Conservation (phyloP, 2,329 filamentous ascomycete species). For the Nemania sp. region DNA sequence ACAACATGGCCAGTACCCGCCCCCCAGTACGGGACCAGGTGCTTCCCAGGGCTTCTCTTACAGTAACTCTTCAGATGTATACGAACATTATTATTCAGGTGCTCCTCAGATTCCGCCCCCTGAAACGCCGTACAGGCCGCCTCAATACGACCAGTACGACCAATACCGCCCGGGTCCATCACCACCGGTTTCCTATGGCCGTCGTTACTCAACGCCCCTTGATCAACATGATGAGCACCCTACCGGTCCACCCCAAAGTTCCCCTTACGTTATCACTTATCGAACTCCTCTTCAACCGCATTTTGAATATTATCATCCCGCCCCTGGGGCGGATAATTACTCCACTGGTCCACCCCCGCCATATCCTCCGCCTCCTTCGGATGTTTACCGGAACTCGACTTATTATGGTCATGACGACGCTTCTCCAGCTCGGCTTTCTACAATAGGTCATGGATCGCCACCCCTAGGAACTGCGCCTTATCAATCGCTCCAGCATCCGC, state of each 20-base stretch:
- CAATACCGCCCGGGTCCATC: constrained; percentile 14
- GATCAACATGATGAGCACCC: constrained; percentile 19
- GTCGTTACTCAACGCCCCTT: constrained; percentile 19
- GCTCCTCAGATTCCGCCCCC: constrained; percentile 7
- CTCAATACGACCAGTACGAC: constrained; percentile 20
- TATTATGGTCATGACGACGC: constrained; percentile 17
- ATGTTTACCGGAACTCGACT: constrained; percentile 8
- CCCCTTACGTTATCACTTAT: constrained; percentile 5
- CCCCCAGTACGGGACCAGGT: constrained; percentile 5
- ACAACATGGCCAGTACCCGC: constrained; percentile 22
- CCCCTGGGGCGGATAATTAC: constrained; percentile 21
- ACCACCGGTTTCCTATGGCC: constrained; percentile 12
- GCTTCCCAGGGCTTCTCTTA: constrained; percentile 7
- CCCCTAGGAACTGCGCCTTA: constrained; percentile 20
- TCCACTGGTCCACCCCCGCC: constrained; percentile 15
- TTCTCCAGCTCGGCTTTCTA: constrained; percentile 25
- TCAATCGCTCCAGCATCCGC: constrained; percentile 26
- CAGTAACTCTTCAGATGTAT: constrained; percentile 10
- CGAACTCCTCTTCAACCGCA: constrained; percentile 10
- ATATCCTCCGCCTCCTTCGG: constrained; percentile 18
- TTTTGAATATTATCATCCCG: constrained; percentile 24
- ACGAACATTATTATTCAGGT: constrained; percentile 17
- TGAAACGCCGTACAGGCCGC: constrained; percentile 7
- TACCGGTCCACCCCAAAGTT: constrained; percentile 1
- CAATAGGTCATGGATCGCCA: constrained; percentile 27